Conservation (phyloP, 179 eudicot species). For the Beta macrorhiza region DNA sequence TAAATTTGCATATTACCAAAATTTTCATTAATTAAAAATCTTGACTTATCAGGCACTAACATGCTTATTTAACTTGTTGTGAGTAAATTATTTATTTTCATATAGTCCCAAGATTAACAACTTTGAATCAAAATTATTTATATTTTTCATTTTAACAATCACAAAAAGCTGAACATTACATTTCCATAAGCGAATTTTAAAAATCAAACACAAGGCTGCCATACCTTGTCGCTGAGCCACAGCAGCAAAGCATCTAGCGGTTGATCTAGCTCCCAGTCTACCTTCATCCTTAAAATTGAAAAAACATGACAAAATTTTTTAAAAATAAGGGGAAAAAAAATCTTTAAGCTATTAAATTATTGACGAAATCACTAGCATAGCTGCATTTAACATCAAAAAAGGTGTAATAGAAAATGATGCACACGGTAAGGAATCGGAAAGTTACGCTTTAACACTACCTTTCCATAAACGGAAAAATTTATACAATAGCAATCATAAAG, state of each 20-base stretch:
- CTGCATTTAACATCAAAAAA: background rate
- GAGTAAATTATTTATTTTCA: background rate
- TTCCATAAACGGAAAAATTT: background rate
- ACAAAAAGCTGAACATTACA: background rate
- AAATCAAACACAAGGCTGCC: background rate
- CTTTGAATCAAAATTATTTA: background rate
- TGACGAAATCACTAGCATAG: background rate
- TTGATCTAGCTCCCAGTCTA: slow-evolving; percentile 35
- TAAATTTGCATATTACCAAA: background rate
- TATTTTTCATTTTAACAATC: background rate
- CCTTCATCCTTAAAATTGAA: slow-evolving; percentile 33
- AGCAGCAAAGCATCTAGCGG: slow-evolving; percentile 39
- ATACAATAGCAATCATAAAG: background rate
- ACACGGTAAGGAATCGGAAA: background rate
- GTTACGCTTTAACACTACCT: background rate
- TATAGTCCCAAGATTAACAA: background rate
- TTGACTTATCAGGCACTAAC: background rate
- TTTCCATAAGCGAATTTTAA: background rate
- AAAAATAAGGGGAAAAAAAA: background rate
- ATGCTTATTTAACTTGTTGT: background rate
- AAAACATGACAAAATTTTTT: background rate
- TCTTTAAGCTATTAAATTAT: background rate
- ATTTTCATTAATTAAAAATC: background rate
- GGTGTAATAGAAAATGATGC: background rate
- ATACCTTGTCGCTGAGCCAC: slow-evolving; percentile 38